Percentiles rank a stretch among this genome's conserved stretches.
These are phyloP conservation scores for Saturnispora saitoi DNA, from an alignment of 805 yeast species.

Conservation along the genomic window DNA sequence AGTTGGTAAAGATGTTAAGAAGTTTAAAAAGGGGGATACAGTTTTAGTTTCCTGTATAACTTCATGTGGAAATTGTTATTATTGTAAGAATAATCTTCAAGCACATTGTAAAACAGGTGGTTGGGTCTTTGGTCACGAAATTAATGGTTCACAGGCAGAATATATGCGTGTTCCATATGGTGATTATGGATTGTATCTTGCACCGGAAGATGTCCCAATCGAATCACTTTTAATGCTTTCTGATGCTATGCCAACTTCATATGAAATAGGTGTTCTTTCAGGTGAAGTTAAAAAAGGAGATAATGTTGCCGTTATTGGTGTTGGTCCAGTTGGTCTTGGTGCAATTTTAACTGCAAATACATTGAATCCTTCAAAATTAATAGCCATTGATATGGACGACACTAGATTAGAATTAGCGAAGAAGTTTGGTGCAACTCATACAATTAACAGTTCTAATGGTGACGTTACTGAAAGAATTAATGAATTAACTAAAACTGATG, in stretches of 20 bases:
- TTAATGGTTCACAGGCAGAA: conserved; percentile 64
- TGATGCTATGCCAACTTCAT: conserved; percentile 60
- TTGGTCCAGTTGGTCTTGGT: conserved; percentile 61
- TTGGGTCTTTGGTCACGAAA: conserved; percentile 46
- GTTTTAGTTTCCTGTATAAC: conserved; percentile 62
- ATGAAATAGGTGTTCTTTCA: conserved; percentile 57
- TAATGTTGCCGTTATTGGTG: conserved; percentile 54
- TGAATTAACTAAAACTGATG: conserved; percentile 19
- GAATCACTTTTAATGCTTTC: conserved; percentile 54
- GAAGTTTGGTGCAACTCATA: conserved; percentile 51
- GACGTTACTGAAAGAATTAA: conserved; percentile 27
- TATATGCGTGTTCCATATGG: conserved; percentile 47
- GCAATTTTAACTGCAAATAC: conserved; percentile 49
- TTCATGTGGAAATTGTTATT: conserved; percentile 50
- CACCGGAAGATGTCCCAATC: conserved; percentile 25
- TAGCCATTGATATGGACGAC: conserved; percentile 54
- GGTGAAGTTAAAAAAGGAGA: conserved; percentile 47
- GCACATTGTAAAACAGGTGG: conserved; percentile 45
- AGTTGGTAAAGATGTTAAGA: conserved; percentile 40
- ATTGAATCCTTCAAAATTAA: conserved; percentile 46
- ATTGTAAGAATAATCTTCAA: conserved; percentile 46
- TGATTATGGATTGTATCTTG: conserved; percentile 31
- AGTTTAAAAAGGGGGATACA: conserved; percentile 46
- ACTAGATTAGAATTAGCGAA: conserved; percentile 49
- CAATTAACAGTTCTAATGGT: conserved; percentile 42